Evolutionary conservation across 2,329 filamentous ascomycete genomes (phyloP).

Genomic region (Thielaviopsis populi): DNA sequence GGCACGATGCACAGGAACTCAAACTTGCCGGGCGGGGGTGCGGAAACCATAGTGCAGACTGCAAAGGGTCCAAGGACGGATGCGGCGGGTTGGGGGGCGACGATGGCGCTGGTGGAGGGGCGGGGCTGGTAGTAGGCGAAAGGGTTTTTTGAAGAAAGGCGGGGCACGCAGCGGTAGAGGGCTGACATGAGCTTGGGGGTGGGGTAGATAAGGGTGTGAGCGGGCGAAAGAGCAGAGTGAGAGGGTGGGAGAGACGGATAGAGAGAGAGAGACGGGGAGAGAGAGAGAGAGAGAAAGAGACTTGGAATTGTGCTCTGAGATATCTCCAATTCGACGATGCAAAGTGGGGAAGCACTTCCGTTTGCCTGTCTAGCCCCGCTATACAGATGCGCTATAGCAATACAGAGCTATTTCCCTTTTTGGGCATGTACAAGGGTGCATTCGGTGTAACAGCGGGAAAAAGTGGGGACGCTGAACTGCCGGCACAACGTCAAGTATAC

Average conservation of each 20-base stretch:
- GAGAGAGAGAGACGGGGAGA: too few relatives aligned
- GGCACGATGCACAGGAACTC: constrained; percentile 58
- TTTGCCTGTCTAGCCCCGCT: not conserved
- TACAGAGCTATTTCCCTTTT: not conserved
- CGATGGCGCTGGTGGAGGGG: not conserved
- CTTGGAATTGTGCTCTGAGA: too few relatives aligned
- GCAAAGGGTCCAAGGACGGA: not conserved
- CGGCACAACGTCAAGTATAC: too few relatives aligned
- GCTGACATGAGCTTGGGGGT: not conserved
- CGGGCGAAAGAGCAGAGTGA: not conserved
- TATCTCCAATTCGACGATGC: not conserved
- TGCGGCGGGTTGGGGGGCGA: not conserved
- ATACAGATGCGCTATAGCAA: not conserved
- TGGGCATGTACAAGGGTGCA: not conserved
- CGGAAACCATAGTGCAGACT: constrained; percentile 22
- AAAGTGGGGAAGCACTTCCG: not conserved
- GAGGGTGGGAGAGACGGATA: not conserved
- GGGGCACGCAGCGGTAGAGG: not conserved
- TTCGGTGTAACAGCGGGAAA: too few relatives aligned
- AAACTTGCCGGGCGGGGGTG: constrained; percentile 27
- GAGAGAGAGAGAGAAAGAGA: too few relatives aligned
- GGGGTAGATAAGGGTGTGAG: too few relatives aligned
- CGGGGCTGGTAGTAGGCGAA: not conserved
- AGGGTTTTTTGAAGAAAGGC: not conserved
- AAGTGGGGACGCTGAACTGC: too few relatives aligned